Evolutionary conservation across 2,329 filamentous ascomycete species (phyloP).

Genomic region (Ilyonectria mors-panacis): DNA sequence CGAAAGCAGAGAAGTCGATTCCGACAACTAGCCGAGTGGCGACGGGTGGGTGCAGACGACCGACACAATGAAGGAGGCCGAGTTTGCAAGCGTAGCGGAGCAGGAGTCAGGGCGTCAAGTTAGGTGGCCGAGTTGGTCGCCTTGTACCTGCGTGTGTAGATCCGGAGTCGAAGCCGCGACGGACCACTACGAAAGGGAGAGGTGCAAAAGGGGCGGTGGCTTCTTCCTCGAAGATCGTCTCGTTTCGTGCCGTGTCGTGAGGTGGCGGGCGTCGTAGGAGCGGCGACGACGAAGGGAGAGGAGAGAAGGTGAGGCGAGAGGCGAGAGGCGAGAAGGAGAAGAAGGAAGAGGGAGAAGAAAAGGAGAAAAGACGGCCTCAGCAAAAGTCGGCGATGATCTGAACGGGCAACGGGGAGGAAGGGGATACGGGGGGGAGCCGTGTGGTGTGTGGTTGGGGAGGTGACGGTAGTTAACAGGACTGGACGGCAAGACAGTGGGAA

Average conservation of each 20-base stretch:
- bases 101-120: constrained; percentile 33
- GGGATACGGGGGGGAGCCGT: constrained; percentile 44
- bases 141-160: background rate
- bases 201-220: constrained; percentile 3
- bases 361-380: constrained; percentile 35
- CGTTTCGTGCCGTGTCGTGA: constrained; percentile 23
- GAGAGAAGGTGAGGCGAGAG: constrained; percentile 29
- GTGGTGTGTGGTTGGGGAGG: constrained; percentile 33
- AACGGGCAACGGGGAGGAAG: constrained; percentile 45
- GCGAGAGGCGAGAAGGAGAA: constrained; percentile 31
- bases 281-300: constrained; percentile 29
- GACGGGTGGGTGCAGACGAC: constrained; percentile 32
- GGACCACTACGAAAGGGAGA: constrained; percentile 13
- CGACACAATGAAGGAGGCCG: constrained; percentile 45
- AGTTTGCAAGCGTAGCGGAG: constrained; percentile 41
- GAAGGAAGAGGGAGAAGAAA: constrained; percentile 33
- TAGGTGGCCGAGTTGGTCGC: constrained; percentile 30
- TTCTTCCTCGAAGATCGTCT: constrained; percentile 14
- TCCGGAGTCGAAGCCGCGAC: constrained; percentile 23
- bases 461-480: constrained; percentile 20
- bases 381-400: constrained; percentile 46
- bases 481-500: constrained; percentile 24
- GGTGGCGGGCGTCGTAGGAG: constrained; percentile 14
- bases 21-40: constrained; percentile 25
- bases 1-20: constrained; percentile 27